phyloP scores from a whole-genome alignment of 768 basidiomycete genomes.

The Pulveroboletus sp. region DNA sequence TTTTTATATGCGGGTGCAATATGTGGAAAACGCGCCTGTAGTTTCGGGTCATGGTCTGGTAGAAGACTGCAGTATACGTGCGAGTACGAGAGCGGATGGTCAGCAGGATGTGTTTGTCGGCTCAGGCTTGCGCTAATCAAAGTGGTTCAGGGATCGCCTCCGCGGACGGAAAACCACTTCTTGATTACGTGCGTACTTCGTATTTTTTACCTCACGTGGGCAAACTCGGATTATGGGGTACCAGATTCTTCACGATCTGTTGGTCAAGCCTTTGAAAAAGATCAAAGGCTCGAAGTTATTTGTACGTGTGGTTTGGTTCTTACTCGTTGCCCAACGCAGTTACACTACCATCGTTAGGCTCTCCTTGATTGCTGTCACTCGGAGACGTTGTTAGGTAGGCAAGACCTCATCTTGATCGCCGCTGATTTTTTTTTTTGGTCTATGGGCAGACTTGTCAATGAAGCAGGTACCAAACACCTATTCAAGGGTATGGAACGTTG shows the following conservation, averaged over 20 bases:
- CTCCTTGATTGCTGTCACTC: background rate
- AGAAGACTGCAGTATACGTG: conserved; percentile 19
- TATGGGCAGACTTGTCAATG: background rate
- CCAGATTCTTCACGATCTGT: conserved; percentile 3
- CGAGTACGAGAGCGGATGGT: conserved; percentile 40
- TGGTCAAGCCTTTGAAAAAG: conserved; percentile 6
- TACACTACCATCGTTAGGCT: background rate
- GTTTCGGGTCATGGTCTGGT: conserved; percentile 13
- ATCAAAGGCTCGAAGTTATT: background rate
- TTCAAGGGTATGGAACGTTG: background rate
- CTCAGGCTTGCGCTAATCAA: background rate
- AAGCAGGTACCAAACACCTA: background rate
- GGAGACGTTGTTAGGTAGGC: background rate
- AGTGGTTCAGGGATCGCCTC: conserved; percentile 1
- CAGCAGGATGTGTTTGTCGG: conserved; percentile 38
- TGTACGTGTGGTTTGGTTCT: background rate
- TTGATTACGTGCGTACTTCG: conserved; percentile 8
- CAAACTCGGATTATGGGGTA: background rate
- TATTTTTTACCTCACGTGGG: background rate
- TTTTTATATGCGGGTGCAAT: background rate
- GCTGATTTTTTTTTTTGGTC: too few relatives aligned
- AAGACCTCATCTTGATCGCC: background rate
- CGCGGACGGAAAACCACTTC: conserved; percentile 1
- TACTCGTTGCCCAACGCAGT: background rate
- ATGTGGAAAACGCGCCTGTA: background rate